These are phyloP conservation scores for Brachypodium distachyon DNA, from an alignment of 202 grass and related monocot genomes.

Conservation along the genomic window DNA sequence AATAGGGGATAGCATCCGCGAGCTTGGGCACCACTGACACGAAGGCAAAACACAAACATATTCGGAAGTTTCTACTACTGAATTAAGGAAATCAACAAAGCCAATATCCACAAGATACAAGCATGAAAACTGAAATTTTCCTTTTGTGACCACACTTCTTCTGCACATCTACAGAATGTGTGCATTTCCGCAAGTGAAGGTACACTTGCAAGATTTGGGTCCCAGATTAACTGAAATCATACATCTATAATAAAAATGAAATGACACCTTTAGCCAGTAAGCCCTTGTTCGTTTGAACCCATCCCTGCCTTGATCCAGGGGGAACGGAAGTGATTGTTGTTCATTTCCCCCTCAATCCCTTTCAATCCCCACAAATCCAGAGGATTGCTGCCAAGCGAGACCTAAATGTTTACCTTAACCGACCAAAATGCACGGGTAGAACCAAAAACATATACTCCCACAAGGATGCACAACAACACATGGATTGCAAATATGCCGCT, in stretches of 20 bases:
- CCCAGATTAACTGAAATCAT: neutral
- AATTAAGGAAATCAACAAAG: conserved; percentile 29
- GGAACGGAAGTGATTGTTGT: no score
- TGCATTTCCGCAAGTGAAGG: neutral
- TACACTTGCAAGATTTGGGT: no score
- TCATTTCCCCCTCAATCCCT: no score
- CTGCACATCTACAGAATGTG: neutral
- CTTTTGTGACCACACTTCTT: neutral
- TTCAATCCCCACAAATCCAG: no score
- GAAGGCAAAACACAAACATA: conserved; percentile 68
- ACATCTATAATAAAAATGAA: no score
- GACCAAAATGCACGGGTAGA: neutral
- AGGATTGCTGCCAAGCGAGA: no score
- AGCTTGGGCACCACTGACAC: conserved; percentile 46
- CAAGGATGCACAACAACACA: neutral
- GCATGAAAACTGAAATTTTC: neutral
- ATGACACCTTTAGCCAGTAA: neutral
- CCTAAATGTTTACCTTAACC: neutral
- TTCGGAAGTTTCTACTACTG: conserved; percentile 68
- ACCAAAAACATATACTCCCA: neutral
- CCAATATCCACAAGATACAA: neutral
- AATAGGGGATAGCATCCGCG: conserved; percentile 68
- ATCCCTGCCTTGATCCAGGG: no score
- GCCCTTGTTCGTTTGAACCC: no score
- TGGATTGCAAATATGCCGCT: neutral